Evolutionary conservation across 257 asterid genomes (phyloP), one percentile per base, ranked within the genome.

Genomic region (Salvia splendens): DNA sequence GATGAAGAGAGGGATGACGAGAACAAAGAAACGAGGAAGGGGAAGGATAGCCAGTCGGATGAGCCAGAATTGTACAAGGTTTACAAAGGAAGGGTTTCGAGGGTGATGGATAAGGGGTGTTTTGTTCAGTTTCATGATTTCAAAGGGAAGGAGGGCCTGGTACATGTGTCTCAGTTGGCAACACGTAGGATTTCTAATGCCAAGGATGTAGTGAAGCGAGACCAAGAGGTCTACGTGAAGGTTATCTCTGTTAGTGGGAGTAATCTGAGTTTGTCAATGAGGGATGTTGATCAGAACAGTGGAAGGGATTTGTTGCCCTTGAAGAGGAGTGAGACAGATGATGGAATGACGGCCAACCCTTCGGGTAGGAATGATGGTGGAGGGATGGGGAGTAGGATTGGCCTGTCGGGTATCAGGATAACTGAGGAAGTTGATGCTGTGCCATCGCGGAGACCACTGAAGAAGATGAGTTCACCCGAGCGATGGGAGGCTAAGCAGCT

Each of bases 381-480:
- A 40, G 85, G 87, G 35, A 68, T 64, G 56, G 81, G 84, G 53
- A 75, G 87, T 64, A 78, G 87, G 86, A 88, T 84, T 59, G 96
- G 98, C 64, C 83, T 89, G 41, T 92, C 96, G 0, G 97, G 98
- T 43, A 89, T 92, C 71, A 78, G 71, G 65, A 83, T 92, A 40
- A 73, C 75, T 0, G 97, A 87, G 64, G 96, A 83, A 41, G 81
- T 74, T 61, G 94, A 75, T 74, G 75, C 67, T 48, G 85, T 76
- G 71, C 95, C 95, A 6, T 89, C 98, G 1, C 76, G 98, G 28
- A 82, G 98, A 58, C 97, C 96, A 0, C 73, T 92, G 71, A 92
- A 89, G 81, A 80, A 82, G 79, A 89, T 89, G 98, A 92, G 98
- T 74, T 92, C 98, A 12, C 98, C 98, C 4, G 97, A 92, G 85